phyloP scores from a whole-genome alignment of 148 eudicot species.

The Vaccinium vitisidaea region DNA sequence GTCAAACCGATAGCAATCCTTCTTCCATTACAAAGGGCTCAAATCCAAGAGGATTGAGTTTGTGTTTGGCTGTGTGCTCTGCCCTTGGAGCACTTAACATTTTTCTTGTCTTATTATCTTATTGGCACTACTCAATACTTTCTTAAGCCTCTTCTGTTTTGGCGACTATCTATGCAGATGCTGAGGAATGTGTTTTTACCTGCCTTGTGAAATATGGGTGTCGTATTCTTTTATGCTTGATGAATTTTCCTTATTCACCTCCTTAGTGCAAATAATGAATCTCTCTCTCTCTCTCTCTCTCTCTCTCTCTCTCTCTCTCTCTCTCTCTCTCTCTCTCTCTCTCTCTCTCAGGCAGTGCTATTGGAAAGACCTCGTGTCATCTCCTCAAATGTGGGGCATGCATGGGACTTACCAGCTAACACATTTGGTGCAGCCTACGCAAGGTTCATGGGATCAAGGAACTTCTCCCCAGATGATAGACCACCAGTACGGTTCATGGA shows the following conservation, averaged over 20 bases:
- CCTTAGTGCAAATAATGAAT: neutral
- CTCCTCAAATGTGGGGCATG: slow-evolving; percentile 70
- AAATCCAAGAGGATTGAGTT: neutral
- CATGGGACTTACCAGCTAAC: slow-evolving; percentile 90
- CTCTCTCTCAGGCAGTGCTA: slow-evolving; percentile 55
- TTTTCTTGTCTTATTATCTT: neutral
- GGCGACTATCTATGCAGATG: neutral
- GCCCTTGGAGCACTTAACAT: neutral
- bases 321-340: slow-evolving; percentile 20
- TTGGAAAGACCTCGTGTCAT: slow-evolving; percentile 80
- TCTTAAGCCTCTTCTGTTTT: neutral
- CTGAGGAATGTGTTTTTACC: neutral
- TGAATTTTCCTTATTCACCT: neutral
- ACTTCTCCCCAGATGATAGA: slow-evolving; percentile 90
- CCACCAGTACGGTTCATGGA: slow-evolving; percentile 93
- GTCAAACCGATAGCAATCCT: too few relatives aligned
- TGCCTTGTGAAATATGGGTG: neutral
- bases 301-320: too few relatives aligned
- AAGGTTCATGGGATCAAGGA: slow-evolving; percentile 90
- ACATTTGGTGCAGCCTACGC: slow-evolving; percentile 96
- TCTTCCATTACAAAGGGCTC: too few relatives aligned
- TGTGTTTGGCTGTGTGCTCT: neutral
- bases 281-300: slow-evolving; percentile 21
- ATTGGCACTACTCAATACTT: neutral
- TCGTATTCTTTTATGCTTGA: neutral